Evolutionary conservation across 257 asterid species (phyloP).

Genomic region (Jaltomata sinuosa): DNA sequence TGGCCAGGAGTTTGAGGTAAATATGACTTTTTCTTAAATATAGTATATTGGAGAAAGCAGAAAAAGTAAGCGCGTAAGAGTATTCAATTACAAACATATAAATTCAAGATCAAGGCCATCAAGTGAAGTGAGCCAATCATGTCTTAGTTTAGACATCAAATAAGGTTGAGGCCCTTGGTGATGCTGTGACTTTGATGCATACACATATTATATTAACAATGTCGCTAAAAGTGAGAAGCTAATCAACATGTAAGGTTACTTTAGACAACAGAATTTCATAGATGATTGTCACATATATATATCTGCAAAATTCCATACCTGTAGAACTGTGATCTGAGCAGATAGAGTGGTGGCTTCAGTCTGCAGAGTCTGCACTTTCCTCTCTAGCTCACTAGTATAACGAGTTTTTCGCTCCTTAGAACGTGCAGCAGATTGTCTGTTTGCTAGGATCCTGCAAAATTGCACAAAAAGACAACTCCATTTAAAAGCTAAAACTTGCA

Average conservation of each 20-base stretch:
- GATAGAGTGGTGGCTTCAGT: constrained; percentile 87
- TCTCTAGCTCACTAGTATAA: constrained; percentile 80
- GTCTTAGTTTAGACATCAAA: neutral
- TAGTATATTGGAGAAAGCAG: neutral
- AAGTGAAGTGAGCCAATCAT: neutral
- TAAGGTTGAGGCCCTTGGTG: neutral
- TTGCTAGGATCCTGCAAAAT: constrained; percentile 71
- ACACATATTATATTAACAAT: no score
- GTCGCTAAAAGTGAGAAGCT: neutral
- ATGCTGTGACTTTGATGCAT: neutral
- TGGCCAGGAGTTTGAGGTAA: neutral
- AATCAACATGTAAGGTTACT: neutral
- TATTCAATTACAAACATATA: neutral
- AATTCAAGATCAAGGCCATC: neutral
- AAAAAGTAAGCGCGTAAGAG: neutral
- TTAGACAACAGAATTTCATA: neutral
- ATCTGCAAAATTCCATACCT: constrained; percentile 26
- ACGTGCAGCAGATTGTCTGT: constrained; percentile 95
- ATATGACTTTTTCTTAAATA: neutral
- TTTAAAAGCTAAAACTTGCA: neutral
- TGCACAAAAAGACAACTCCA: neutral
- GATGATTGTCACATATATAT: neutral
- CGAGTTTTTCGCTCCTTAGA: constrained; percentile 85
- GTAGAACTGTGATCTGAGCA: constrained; percentile 81
- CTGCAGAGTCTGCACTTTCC: constrained; percentile 92